Evolutionary conservation across 1,284 basidiomycete genomes (phyloP), one percentile per base, ranked within the genome.

Genomic region (Ustilago xerochloae): DNA sequence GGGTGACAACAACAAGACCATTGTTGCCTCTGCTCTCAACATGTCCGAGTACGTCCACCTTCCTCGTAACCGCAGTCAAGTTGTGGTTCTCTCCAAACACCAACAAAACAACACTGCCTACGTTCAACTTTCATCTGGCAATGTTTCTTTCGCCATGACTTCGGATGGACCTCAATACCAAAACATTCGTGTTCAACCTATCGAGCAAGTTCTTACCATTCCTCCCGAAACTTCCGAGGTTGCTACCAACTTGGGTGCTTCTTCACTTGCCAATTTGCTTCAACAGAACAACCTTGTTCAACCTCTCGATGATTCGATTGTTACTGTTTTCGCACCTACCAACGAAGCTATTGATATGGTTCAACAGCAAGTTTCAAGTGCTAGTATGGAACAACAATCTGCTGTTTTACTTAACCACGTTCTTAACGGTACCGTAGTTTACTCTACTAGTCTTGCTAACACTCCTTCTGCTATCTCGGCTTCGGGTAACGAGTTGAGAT

Each of bases 251-350:
- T 54, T 76, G 10, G 74, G 68, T 3, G 86, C n/a, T 64, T 86
- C 4, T 52, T 48, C 46, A 52, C 57, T 87, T 5, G 72, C 84
- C 6, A 77, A 79, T 26, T 81, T 86, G 7, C 85, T 86, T 52
- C 68, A 84, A 45, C 81, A 78, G 8, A 64, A 84, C 8, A 85
- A 86, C 12, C 75, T 89, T n/a, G 83, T 87, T 26, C 76, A 85
- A 22, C 76, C 85, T 30, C 66, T 90, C 18, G 84, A 85, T 71
- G 66, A 72, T 1, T 78, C 86, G 4, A 82, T 77, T n/a, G 87
- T 90, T 65, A 93, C 92, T 1, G 78, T 92, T 49, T 92, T 93
- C 81, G 89, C 89, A 1, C 91, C 91, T 3, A 81, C 62, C 29
- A 66, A 83, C 65, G 50, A 61, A 50, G 73, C 75, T 41, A 64